Evolutionary conservation across 768 basidiomycete genomes (phyloP).

Genomic region (Epithele typhae): DNA sequence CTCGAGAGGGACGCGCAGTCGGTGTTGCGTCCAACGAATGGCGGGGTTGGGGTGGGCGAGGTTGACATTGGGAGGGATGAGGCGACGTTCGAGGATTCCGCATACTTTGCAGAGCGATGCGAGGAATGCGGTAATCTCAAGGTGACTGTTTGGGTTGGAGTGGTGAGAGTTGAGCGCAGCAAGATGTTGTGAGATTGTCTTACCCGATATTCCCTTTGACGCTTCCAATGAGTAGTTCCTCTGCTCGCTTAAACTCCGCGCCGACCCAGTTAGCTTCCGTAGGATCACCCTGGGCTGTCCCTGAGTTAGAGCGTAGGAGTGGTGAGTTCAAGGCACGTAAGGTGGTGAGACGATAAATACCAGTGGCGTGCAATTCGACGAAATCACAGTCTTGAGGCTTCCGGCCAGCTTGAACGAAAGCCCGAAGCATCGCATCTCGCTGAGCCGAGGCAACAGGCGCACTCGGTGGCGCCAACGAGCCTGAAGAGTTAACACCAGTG

Average conservation of each 20-base stretch:
- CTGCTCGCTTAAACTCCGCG: conserved; percentile 27
- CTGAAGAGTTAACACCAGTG: conserved; percentile 35
- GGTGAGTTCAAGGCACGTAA: too few species aligned
- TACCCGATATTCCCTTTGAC: conserved; percentile 46
- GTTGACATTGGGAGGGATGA: conserved; percentile 40
- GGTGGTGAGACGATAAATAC: conserved; percentile 13
- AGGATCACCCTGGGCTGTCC: conserved; percentile 45
- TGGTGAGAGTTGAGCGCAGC: not conserved
- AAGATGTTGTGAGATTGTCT: conserved; percentile 5
- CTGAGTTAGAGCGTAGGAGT: conserved; percentile 6
- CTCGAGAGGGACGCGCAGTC: conserved; percentile 31
- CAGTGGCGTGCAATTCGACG: conserved; percentile 50
- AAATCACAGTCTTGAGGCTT: conserved; percentile 40
- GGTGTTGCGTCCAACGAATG: conserved; percentile 36
- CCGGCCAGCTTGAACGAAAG: conserved; percentile 29
- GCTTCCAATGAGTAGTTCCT: conserved; percentile 36
- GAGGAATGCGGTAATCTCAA: conserved; percentile 40
- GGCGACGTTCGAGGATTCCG: conserved; percentile 31
- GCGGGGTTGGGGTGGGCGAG: conserved; percentile 31
- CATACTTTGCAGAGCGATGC: conserved; percentile 41
- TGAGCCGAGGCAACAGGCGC: conserved; percentile 37
- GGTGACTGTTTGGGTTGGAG: conserved; percentile 24
- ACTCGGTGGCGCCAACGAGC: conserved; percentile 32
- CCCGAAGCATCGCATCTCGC: conserved; percentile 32
- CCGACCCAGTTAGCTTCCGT: conserved; percentile 49